These are phyloP conservation scores for Moesziomyces sp. DNA, from an alignment of 1,284 basidiomycete species.

Conservation along the genomic window DNA sequence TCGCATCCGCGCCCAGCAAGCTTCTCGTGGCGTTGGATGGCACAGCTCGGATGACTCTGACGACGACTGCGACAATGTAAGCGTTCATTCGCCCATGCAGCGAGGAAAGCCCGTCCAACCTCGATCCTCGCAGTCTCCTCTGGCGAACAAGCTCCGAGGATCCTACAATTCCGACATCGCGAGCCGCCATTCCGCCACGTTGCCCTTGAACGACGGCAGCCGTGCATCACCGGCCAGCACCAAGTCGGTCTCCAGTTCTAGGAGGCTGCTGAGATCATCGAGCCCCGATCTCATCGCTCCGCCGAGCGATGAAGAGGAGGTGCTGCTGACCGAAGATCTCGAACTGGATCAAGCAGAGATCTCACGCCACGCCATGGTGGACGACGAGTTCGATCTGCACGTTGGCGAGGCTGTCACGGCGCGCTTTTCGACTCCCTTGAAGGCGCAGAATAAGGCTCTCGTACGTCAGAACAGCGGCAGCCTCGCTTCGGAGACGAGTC, in stretches of 20 bases:
- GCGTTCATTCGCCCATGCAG: background rate
- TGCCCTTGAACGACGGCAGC: no score
- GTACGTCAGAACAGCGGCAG: conserved; percentile 1
- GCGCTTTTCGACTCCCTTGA: conserved; percentile 15
- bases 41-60: conserved; percentile 31
- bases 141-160: background rate
- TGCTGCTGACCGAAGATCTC: conserved; percentile 29
- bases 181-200: background rate
- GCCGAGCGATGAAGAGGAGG: conserved; percentile 37
- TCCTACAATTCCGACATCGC: background rate
- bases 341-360: conserved; percentile 7
- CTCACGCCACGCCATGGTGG: conserved; percentile 14
- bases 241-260: conserved; percentile 1
- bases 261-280: conserved; percentile 16
- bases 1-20: conserved; percentile 21
- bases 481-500: conserved; percentile 1
- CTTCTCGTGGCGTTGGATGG: conserved; percentile 20
- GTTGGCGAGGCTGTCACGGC: conserved; percentile 18
- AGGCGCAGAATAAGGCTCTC: background rate
- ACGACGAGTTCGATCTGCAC: conserved; percentile 40
- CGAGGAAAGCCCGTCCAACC: background rate
- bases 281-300: conserved; percentile 33
- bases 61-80: background rate
- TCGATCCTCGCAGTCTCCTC: conserved; percentile 13
- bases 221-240: background rate